Evolutionary conservation across 192 early-diverging fungal species (phyloP).

Genomic region (Mycoemilia scoparia): DNA sequence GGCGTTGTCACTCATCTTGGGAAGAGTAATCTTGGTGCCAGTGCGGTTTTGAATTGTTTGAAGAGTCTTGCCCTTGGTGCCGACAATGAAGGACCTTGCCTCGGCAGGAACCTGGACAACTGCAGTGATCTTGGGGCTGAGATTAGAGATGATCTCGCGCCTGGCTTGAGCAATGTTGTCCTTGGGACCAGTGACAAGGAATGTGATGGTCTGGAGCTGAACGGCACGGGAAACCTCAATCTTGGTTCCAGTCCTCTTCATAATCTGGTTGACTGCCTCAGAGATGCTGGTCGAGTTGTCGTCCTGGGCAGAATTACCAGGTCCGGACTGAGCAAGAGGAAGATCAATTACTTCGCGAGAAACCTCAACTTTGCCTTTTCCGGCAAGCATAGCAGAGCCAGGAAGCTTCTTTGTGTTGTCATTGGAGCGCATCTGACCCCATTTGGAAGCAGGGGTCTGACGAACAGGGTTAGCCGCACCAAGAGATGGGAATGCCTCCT

Average conservation of each 20-base stretch:
- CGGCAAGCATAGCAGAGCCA: too few relatives aligned
- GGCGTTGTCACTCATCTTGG: slow-evolving; percentile 16
- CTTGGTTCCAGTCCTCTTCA: slow-evolving; percentile 44
- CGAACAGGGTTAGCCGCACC: slow-evolving; percentile 33
- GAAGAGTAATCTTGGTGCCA: slow-evolving; percentile 53
- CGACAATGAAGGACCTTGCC: slow-evolving; percentile 66
- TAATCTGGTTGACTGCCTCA: slow-evolving; percentile 41
- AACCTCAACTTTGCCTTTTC: too few relatives aligned
- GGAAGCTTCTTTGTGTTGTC: too few relatives aligned
- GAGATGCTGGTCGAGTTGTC: slow-evolving; percentile 17
- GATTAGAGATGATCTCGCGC: slow-evolving; percentile 50
- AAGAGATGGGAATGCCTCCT: slow-evolving; percentile 62
- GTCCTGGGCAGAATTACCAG: background rate
- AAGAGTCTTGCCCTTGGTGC: slow-evolving; percentile 62
- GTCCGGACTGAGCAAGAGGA: slow-evolving; percentile 10
- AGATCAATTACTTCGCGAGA: too few relatives aligned
- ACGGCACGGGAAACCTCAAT: slow-evolving; percentile 72
- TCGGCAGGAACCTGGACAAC: slow-evolving; percentile 52
- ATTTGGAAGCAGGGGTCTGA: slow-evolving; percentile 24
- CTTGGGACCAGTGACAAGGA: slow-evolving; percentile 66
- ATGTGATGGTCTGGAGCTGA: slow-evolving; percentile 51
- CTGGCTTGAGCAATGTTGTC: slow-evolving; percentile 62
- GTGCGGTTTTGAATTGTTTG: slow-evolving; percentile 57
- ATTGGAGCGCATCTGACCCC: slow-evolving; percentile 7
- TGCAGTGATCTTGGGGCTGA: slow-evolving; percentile 47